phyloP scores from a whole-genome alignment of 1,284 basidiomycete species.

The Ustilago nuda region DNA sequence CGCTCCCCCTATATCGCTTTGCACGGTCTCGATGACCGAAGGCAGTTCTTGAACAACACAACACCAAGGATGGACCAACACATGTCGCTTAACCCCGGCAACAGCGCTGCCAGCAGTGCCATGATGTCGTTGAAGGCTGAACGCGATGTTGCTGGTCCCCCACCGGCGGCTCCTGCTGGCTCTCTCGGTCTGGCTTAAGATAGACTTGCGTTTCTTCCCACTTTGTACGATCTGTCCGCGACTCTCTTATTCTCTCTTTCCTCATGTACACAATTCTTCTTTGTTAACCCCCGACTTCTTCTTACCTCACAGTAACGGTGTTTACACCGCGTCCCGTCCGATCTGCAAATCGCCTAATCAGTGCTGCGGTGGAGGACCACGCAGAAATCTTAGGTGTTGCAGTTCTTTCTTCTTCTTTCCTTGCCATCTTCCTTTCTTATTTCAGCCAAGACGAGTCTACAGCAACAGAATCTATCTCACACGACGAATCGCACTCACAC shows the following conservation, averaged over 20 bases:
- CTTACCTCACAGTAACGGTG: constrained; percentile 30
- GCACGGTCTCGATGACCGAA: constrained; percentile 19
- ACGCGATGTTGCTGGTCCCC: constrained; percentile 25
- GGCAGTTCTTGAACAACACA: constrained; percentile 21
- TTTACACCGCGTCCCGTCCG: constrained; percentile 80
- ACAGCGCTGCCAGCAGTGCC: background rate
- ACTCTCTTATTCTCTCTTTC: constrained; percentile 1
- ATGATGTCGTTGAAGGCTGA: constrained; percentile 34
- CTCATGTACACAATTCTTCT: constrained; percentile 19
- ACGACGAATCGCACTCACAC: background rate
- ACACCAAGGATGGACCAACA: constrained; percentile 33
- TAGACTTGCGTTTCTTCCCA: background rate
- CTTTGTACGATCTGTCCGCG: background rate
- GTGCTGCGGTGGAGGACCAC: constrained; percentile 87
- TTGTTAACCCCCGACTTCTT: background rate
- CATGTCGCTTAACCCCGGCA: constrained; percentile 13
- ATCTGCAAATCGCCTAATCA: constrained; percentile 83
- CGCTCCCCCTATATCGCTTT: constrained; percentile 39
- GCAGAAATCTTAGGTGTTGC: constrained; percentile 80
- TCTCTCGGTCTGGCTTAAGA: constrained; percentile 41
- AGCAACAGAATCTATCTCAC: background rate
- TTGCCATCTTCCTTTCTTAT: background rate
- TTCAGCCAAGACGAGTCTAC: background rate
- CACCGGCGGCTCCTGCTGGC: constrained; percentile 30
- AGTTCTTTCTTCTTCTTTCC: constrained; percentile 12